These are phyloP conservation scores for Echinosophora koreensis DNA, from an alignment of 306 rosid species.

Conservation along the genomic window DNA sequence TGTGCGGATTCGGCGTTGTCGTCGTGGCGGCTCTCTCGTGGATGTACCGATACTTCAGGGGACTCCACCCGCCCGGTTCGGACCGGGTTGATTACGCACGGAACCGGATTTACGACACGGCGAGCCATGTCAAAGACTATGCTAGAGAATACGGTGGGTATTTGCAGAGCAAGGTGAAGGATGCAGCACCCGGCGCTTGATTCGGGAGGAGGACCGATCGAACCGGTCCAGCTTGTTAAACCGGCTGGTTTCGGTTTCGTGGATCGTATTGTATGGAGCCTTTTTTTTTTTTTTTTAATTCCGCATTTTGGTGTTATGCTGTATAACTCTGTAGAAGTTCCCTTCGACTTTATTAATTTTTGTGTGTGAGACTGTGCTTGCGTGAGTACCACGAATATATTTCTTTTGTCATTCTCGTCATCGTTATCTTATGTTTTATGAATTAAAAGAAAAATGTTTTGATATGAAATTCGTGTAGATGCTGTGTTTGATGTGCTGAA, in stretches of 20 bases:
- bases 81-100: slow-evolving; percentile 78
- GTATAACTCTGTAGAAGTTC: slow-evolving; percentile 7
- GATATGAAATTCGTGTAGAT: too few relatives aligned
- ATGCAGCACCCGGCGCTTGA: slow-evolving; percentile 89
- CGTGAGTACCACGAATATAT: neutral
- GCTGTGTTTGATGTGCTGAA: too few relatives aligned
- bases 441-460: too few relatives aligned
- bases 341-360: neutral
- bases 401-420: too few relatives aligned
- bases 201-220: neutral
- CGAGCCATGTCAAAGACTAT: slow-evolving; percentile 82
- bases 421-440: too few relatives aligned
- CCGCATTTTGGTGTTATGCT: neutral
- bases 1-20: slow-evolving; percentile 54
- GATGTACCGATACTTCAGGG: slow-evolving; percentile 73
- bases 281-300: too few relatives aligned
- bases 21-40: slow-evolving; percentile 60
- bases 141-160: slow-evolving; percentile 88
- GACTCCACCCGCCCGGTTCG: slow-evolving; percentile 86
- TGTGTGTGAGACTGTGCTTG: neutral
- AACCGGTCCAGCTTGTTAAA: neutral
- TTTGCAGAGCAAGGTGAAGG: slow-evolving; percentile 79
- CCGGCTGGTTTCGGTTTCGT: neutral
- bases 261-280: too few relatives aligned
- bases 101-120: slow-evolving; percentile 79